Conservation (phyloP, 1,139 yeast species). For the Diutina scorzettiae region DNA sequence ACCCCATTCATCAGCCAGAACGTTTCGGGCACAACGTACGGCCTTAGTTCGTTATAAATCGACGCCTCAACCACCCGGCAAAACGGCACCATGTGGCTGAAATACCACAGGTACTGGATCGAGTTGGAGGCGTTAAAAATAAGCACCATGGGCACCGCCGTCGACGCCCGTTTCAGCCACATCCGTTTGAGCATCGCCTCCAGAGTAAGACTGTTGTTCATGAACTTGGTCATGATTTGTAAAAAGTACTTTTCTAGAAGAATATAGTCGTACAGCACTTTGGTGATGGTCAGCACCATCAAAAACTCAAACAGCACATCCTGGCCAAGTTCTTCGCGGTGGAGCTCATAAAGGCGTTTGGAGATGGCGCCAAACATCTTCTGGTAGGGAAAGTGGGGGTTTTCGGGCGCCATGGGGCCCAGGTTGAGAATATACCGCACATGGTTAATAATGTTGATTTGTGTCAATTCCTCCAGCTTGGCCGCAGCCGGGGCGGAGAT, state of each 20-base stretch:
- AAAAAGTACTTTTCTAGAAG: conserved; percentile 30
- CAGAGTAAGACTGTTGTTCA: conserved; percentile 23
- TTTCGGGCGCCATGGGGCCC: conserved; percentile 8
- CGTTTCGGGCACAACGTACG: not conserved
- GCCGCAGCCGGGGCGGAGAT: not conserved
- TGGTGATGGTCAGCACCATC: conserved; percentile 17
- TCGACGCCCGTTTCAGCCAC: not conserved
- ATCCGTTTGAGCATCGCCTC: not conserved
- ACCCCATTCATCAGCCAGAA: not conserved
- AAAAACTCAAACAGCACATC: conserved; percentile 15
- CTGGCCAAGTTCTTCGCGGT: conserved; percentile 17
- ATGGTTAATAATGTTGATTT: conserved; percentile 28
- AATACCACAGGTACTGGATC: conserved; percentile 3
- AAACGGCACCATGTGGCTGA: conserved; percentile 3
- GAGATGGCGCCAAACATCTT: conserved; percentile 17
- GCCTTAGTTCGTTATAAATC: not conserved
- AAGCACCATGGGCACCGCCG: not conserved
- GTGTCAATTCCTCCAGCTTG: conserved; percentile 23
- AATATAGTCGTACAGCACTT: conserved; percentile 29
- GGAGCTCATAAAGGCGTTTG: conserved; percentile 16
- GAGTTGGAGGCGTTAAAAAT: not conserved
- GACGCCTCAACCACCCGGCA: not conserved
- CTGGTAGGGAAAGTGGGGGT: conserved; percentile 23
- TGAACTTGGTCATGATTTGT: conserved; percentile 25
- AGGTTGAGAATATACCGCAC: conserved; percentile 23